Evolutionary conservation across 495 filamentous ascomycete genomes (phyloP), one percentile per base, ranked within the genome.

Genomic region (Penicillium alfredii): DNA sequence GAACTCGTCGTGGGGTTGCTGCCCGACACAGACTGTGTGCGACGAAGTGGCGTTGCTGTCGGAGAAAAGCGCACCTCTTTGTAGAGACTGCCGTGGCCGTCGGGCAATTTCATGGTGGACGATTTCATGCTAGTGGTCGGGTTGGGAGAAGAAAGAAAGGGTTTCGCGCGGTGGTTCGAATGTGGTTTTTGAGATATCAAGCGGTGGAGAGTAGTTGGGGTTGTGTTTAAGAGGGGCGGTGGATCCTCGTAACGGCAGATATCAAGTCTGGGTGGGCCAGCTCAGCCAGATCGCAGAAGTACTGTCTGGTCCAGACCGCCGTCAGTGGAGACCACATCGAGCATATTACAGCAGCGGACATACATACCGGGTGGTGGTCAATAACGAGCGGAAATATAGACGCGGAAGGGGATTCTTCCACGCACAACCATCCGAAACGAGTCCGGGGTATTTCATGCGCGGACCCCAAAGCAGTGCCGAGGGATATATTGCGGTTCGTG

Each of bases 21-120:
- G 33, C 50, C 54, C 2, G 66, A 58, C 11, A 70, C 54, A 6
- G 68, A 68, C 35, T 55, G 56, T 17, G 64, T 45, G 24, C 66
- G 66, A 31, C 64, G 63, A 7, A 62, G 30, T 4, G 61, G 66
- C 8, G 65, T 56, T 27, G 61, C 43, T 9, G 61, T 61, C 5
- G 66, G 68, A 17, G 68, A 72, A 41, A 68, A 68, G 42, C 64
- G 65, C 17, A 72, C 68, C 39, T 69, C 68, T 53, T 71, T 70
- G 52, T 68, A 67, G 26, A 63, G 52, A 38, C 54, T 59, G 33
- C 60, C 58, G 39, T 64, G 64, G 38, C 64, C 62, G 24, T 63
- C 63, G 11, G 54, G 58, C 22, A 53, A 23, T 12, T 53, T 57
- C 4, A 41, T 43, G 7, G 42, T 19, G 23, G 51, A 39, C 24